Base-by-base conservation (phyloP, 2,329 filamentous ascomycete species). In the Dichotomopilus funicola region DNA sequence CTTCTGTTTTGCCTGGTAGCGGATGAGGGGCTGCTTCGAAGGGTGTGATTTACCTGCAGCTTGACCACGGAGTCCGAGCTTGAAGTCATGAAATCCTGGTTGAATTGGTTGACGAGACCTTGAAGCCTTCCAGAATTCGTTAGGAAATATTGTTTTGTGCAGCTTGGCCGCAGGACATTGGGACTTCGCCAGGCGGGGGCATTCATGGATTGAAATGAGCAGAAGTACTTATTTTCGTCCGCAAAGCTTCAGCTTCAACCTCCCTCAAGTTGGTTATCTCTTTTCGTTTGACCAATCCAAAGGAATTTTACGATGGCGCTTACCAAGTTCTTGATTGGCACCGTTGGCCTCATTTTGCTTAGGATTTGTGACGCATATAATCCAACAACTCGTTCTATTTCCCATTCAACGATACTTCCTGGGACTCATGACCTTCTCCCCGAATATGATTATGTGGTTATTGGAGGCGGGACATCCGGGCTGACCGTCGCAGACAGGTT, bases 381-480 rank as follows among this genome's bases (percentile, higher is more conserved):
- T 49, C 35, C 44, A 1, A 8, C 46, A 6, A 46, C 40, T 33
- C 49, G 45, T 11, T 45, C 49, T 1, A 44, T 51, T 10, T 12
- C 44, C 7, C 50, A 50, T 27, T 56, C 58, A 1, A 55, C 47
- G 1, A 42, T 60, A 10, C 41, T 59, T 5, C 34, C 48, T 6
- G 38, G 56, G n/a, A 38, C 49, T 5, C 54, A 50, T 1, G 46
- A 53, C 5, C 37, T 59, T 8, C 37, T 51, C 8, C 49, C 50
- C 5, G 56, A 61, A 33, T 62, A 62, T 33, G 60, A 61, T 53
- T 62, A 61, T 37, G 54, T 62, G 37, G 44, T 62, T n/a, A 53
- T 62, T 9, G 60, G 60, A n/a, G 60, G 58, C 11, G 60, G 60
- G 10, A 62, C 60, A 0, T 34, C 60, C 5, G 60, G 60, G 1